Evolutionary conservation across 1,139 yeast genomes (phyloP), one percentile per base, ranked within the genome.

Genomic region (Kazachstania sp.): DNA sequence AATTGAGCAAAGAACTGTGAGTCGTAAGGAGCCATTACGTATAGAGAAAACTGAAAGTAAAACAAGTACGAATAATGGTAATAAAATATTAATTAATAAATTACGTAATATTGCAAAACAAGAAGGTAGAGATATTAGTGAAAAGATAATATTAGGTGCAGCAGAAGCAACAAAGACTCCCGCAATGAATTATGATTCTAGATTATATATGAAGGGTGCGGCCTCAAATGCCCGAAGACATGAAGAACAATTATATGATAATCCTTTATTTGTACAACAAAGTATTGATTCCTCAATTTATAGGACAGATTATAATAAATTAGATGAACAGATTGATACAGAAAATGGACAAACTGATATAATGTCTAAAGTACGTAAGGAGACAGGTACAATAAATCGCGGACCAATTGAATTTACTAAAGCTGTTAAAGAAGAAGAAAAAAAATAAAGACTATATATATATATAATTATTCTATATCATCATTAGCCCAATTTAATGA

Each of bases 341-440:
- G 39, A 34, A 6, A 39, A 11, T 13, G 39, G 37, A 3, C 43
- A 37, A 4, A 15, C 13, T 15, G 44, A 42, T 11, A 26, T 41
- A 2, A 30, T 50, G 43, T 36, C 26, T 20, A 19, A 20, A 19
- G 44, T 46, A 8, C 37, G 26, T 26, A 43, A 37, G 5, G 49
- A 35, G 18, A 39, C 41, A 2, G 49, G 42, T 19, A 23, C 12
- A 4, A 15, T 19, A 16, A 43, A 35, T 19, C 46, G 39, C 5
- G 79, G 79, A 0, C 81, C 83, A 1, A 75, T 79, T 4, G 72
- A 70, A 46, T 79, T 79, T 58, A 79, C 77, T 28, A 44, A 45
- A 29, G 49, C 51, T 2, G 46, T 35, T 4, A 37, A 36, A 7
- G 19, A 38, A 6, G 13, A 19, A 13, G 23, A 37, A 3, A 23